Base-by-base conservation (phyloP, 345 rosid genomes). In the Heritiera fomes region DNA sequence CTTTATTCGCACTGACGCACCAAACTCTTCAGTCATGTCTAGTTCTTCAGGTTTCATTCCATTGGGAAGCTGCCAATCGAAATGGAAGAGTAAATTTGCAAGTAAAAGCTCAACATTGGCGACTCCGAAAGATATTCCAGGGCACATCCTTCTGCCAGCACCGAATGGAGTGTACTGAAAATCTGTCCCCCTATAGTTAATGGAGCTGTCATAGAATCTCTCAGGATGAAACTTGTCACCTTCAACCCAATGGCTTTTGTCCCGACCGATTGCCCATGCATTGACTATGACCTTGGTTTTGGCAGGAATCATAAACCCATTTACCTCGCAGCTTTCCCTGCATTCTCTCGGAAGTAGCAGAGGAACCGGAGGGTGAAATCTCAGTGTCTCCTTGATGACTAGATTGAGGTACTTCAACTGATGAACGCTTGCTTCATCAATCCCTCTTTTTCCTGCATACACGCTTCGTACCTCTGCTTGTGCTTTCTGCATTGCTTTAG, bases 351-450 rank as follows among this genome's bases (percentile, higher is more conserved):
- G 43, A 40, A 40, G 43, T 40, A 40, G 43, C 28, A 70, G n/a
- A 30, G 76, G 76, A 15, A 10, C n/a, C 6, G 64, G 28, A 7
- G 63, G 45, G 20, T 73, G 76, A 12, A 56, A 8, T 50, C 75
- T 71, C 2, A 50, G 40, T 4, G 58, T 71, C 50, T 71, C 75
- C 50, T 47, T 46, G 46, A 73, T 73, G 5, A 73, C 46, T 17
- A 0, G 12, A 3, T 73, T 73, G 5, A 73, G 30, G 49, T 73
- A 73, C 28, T 55, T 73, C 62, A 73, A 59, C 6, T 73, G 64
- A 52, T 32, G 49, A 18, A 73, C 17, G 1, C 47, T 20, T 73
- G 43, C 28, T 38, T 73, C 76, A 53, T 73, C 76, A 15, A 73
- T 41, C 7, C 15, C 40, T 50, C 62, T 38, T 32, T 34, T 53